Percentiles rank a stretch among this genome's conserved stretches.
Conservation (phyloP, 371 early-diverging fungal species). For the Dinochytrium kinnereticum region DNA sequence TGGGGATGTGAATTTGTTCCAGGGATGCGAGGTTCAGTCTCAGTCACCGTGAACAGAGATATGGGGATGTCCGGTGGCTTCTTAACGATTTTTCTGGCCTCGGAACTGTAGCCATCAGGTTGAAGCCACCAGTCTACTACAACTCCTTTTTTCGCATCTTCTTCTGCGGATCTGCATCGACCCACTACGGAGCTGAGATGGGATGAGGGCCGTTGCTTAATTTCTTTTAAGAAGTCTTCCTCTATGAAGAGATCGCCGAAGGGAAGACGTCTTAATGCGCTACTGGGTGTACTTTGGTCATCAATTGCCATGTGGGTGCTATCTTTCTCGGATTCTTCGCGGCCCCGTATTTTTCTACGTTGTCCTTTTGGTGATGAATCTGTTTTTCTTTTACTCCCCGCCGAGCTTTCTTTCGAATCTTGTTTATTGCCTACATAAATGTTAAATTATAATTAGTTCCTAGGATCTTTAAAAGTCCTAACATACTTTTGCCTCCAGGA, state of each 20-base stretch:
- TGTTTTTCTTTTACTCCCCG: too few species aligned
- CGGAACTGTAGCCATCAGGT: background rate
- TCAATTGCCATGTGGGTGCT: too few species aligned
- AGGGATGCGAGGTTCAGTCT: background rate
- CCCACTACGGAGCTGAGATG: background rate
- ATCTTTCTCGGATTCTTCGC: too few species aligned
- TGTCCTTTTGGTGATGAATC: too few species aligned
- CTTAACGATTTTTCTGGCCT: background rate
- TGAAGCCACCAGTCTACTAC: constrained; percentile 8
- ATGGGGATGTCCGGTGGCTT: background rate
- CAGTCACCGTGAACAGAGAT: background rate
- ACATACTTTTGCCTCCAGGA: too few species aligned
- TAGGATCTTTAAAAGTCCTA: too few species aligned
- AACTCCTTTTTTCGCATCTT: background rate
- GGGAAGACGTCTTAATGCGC: background rate
- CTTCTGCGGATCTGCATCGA: background rate
- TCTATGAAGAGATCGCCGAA: background rate
- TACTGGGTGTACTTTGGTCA: background rate
- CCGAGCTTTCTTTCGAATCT: too few species aligned
- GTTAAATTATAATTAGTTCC: too few species aligned
- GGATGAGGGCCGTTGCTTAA: background rate
- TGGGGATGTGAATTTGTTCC: background rate
- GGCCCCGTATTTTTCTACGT: too few species aligned
- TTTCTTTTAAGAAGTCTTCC: background rate
- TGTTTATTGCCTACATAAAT: too few species aligned